Evolutionary conservation across 108 stramenopile genomes (phyloP).

Genomic region (Fragilaria crotonensis): DNA sequence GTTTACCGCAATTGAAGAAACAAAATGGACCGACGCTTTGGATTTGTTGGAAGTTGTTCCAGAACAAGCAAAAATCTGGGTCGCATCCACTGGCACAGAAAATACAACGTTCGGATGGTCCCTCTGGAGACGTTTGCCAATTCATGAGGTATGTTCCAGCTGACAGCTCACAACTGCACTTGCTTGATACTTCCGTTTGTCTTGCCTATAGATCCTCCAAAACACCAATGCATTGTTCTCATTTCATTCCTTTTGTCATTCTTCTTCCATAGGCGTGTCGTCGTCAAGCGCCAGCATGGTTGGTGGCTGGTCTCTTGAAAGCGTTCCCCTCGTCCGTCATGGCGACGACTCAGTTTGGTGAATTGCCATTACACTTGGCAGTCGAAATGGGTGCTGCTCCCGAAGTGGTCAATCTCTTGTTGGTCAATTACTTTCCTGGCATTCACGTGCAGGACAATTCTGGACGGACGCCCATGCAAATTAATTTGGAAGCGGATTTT

Average conservation of each 20-base stretch:
- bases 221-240: not conserved
- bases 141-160: conserved; percentile 46
- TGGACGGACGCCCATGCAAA: conserved; percentile 52
- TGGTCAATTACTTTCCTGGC: conserved; percentile 50
- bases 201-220: no score
- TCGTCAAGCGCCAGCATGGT: conserved; percentile 59
- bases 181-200: not conserved
- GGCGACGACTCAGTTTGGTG: conserved; percentile 47
- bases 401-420: conserved; percentile 52
- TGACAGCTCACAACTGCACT: not conserved
- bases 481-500: conserved; percentile 41
- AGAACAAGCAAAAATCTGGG: conserved; percentile 41
- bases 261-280: conserved; percentile 45
- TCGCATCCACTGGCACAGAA: conserved; percentile 36
- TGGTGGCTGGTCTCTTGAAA: conserved; percentile 44
- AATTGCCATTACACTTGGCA: conserved; percentile 54
- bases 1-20: conserved; percentile 44
- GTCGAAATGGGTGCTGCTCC: conserved; percentile 52
- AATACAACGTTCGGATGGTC: conserved; percentile 37
- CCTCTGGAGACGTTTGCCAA: conserved; percentile 59
- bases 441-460: conserved; percentile 43
- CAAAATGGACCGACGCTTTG: no score
- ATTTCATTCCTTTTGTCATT: not conserved
- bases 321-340: conserved; percentile 39
- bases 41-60: no score